Conservation (phyloP, 495 filamentous ascomycete species). For the Penicillium bialowiezense region DNA sequence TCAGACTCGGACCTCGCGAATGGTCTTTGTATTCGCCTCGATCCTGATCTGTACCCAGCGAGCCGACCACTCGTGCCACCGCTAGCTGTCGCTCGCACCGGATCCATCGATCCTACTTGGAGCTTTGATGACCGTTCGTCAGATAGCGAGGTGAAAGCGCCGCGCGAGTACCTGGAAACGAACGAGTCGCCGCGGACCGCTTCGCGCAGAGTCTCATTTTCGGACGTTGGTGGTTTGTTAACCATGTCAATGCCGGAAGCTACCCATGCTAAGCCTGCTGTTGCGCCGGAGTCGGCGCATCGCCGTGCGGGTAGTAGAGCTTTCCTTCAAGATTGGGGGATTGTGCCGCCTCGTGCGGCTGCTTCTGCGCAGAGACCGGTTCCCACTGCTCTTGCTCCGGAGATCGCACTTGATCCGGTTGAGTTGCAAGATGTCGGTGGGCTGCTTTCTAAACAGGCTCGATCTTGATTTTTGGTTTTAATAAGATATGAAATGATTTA, state of each 20-base stretch:
- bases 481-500: slow-evolving; percentile 4
- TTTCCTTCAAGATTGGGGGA: slow-evolving; percentile 58
- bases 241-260: slow-evolving; percentile 7
- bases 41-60: slow-evolving; percentile 54
- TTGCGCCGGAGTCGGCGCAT: neutral
- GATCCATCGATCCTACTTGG: slow-evolving; percentile 31
- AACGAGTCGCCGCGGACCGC: slow-evolving; percentile 24
- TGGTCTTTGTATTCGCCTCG: slow-evolving; percentile 64
- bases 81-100: slow-evolving; percentile 22
- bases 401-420: slow-evolving; percentile 20
- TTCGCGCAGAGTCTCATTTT: slow-evolving; percentile 59
- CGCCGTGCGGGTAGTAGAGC: slow-evolving; percentile 47
- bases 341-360: slow-evolving; percentile 1
- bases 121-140: slow-evolving; percentile 35
- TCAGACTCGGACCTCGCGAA: slow-evolving; percentile 78
- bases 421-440: slow-evolving; percentile 57
- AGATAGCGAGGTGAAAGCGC: slow-evolving; percentile 31
- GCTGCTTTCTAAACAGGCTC: slow-evolving; percentile 32
- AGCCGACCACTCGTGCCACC: slow-evolving; percentile 19
- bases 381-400: too few species aligned
- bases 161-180: slow-evolving; percentile 37
- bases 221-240: slow-evolving; percentile 68
- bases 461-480: neutral
- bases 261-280: neutral
- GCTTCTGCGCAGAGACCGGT: neutral